Evolutionary conservation across 176 grass and related monocot genomes (phyloP).

Genomic region (Carex myosuroides): DNA sequence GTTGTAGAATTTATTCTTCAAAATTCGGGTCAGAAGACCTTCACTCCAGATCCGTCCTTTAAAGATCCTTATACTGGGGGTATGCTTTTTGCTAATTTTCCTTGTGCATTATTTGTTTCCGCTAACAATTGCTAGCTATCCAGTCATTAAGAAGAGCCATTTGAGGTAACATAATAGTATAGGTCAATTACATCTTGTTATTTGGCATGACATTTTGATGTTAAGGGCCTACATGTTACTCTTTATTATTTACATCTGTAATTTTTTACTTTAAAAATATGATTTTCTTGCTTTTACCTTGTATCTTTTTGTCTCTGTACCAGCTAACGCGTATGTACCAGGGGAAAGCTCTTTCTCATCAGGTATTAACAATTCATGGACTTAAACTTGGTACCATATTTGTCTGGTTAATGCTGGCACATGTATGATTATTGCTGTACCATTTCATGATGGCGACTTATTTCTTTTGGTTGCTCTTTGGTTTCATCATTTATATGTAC

Average conservation of each 20-base stretch:
- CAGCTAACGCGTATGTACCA: slow-evolving; percentile 90
- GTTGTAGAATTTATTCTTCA: slow-evolving; percentile 96
- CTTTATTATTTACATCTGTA: slow-evolving; percentile 8
- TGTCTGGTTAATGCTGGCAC: background rate
- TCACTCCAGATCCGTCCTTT: slow-evolving; percentile 79
- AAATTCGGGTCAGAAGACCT: slow-evolving; percentile 82
- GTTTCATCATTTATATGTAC: slow-evolving; percentile 9
- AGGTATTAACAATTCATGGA: slow-evolving; percentile 33
- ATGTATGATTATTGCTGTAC: background rate
- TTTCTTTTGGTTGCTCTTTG: background rate
- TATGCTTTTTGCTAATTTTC: slow-evolving; percentile 34
- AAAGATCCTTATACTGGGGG: slow-evolving; percentile 87
- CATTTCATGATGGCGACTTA: background rate
- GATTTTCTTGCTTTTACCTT: background rate
- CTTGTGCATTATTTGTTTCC: background rate
- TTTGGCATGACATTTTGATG: background rate
- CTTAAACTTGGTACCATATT: background rate
- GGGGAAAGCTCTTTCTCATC: slow-evolving; percentile 58
- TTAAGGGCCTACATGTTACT: background rate
- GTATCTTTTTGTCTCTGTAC: slow-evolving; percentile 21
- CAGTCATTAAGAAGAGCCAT: background rate
- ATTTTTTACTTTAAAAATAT: slow-evolving; percentile 15
- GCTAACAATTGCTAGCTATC: background rate
- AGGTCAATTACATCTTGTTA: background rate
- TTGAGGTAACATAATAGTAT: background rate